Evolutionary conservation across 2,329 filamentous ascomycete genomes (phyloP).

Genomic region (Exophiala aquamarina): DNA sequence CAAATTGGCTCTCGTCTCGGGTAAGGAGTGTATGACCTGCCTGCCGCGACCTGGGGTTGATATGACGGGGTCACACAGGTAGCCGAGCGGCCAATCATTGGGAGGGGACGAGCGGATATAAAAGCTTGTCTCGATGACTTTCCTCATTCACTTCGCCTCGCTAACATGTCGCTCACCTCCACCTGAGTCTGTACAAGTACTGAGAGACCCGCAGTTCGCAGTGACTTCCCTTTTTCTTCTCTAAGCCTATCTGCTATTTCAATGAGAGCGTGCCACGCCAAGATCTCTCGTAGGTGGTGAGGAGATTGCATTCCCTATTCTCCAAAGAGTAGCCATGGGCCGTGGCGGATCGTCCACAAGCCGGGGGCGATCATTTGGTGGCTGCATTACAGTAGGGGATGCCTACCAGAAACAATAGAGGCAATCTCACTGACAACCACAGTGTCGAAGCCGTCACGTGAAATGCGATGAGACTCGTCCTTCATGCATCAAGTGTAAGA

Average conservation of each 20-base stretch:
- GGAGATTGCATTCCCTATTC: conserved; percentile 34
- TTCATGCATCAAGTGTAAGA: conserved; percentile 39
- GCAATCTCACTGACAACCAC: not conserved
- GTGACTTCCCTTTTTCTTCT: conserved; percentile 34
- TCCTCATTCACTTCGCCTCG: no score
- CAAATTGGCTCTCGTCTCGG: no score
- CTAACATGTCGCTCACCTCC: no score
- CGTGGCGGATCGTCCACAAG: conserved; percentile 47
- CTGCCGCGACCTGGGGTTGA: no score
- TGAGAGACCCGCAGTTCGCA: conserved; percentile 30
- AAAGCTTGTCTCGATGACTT: no score
- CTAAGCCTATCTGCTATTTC: conserved; percentile 51
- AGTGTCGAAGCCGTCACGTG: conserved; percentile 43
- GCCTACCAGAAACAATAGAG: not conserved
- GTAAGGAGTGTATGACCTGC: no score
- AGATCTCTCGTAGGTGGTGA: conserved; percentile 45
- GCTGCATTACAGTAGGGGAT: conserved; percentile 15
- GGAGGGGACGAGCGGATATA: no score
- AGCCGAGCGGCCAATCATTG: no score
- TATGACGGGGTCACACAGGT: no score
- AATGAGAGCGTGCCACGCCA: conserved; percentile 48
- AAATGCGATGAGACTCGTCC: conserved; percentile 49
- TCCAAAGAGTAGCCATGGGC: conserved; percentile 54
- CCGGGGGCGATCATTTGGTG: conserved; percentile 29
- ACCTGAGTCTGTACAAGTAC: no score